Base-by-base conservation (phyloP, 2,329 filamentous ascomycete genomes). In the Epichloe sylvatica region DNA sequence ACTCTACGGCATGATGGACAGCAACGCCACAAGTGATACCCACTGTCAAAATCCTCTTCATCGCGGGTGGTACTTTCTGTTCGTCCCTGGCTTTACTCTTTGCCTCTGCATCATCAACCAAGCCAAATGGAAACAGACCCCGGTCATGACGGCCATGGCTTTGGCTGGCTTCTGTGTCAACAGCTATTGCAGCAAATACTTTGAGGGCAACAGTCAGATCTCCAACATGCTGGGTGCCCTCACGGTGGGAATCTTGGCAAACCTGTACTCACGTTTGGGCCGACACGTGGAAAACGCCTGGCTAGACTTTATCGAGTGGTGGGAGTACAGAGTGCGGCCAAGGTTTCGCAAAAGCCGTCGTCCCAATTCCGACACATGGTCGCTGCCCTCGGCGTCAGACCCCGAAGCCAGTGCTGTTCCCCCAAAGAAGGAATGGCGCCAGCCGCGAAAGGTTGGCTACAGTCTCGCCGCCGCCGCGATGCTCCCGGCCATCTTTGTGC, bases 401-500 rank as follows among this genome's bases (percentile, higher is more conserved):
- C 57, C 62, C 15, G 66, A 69, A 25, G 63, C 65, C 2, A 57
- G 59, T 3, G 58, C 62, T 0, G 55, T 36, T 1, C 55, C 58
- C 58, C 34, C 57, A 23, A 51, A 60, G 45, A 59, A 57, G 39
- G 52, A 58, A 17, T 56, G 55, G 46, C 43, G 61, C 51, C 59
- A 65, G 54, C 59, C 66, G n/a, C 64, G 72, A 6, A 66, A 70
- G 6, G 67, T 80, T 5, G 80, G 83, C 12, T 88, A 90, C 62
- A 85, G 84, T 1, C 77, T 94, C 2, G 89, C 89, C 0, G 88
- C 88, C 0, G 86, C 87, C 0, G 84, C 86, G 1, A 86, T 95
- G 73, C 69, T 95, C 9, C 89, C 89, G 0, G 89, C 84, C 5
- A 94, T 95, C 54, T 94, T 94, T 54, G 76, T 83, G 2, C 78